Percentiles rank a stretch among this genome's conserved stretches.
These are phyloP conservation scores for Deinandra increscens DNA, from an alignment of 129 eudicot genomes.

Conservation along the genomic window DNA sequence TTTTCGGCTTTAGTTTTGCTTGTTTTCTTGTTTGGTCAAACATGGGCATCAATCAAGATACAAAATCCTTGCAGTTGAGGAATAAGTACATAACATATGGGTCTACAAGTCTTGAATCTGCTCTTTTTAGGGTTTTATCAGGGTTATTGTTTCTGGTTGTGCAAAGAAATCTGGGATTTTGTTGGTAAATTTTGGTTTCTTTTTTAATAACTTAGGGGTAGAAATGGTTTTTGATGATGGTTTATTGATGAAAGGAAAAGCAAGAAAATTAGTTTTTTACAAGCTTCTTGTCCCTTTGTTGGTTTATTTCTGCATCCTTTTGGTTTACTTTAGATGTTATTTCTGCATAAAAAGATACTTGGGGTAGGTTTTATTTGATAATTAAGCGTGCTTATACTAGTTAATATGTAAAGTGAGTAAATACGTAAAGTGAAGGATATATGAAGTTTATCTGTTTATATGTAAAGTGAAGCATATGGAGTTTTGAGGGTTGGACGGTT, in stretches of 20 bases:
- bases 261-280: constrained; percentile 32
- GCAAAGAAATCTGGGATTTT: constrained; percentile 47
- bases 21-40: constrained; percentile 29
- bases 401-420: no score
- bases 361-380: neutral
- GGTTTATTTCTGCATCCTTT: constrained; percentile 11
- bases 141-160: constrained; percentile 41
- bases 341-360: neutral
- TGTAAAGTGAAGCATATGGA: no score
- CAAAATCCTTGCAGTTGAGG: constrained; percentile 40
- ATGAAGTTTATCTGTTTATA: no score
- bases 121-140: constrained; percentile 30
- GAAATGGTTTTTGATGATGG: constrained; percentile 38
- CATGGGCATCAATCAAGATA: constrained; percentile 23
- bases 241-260: constrained; percentile 19
- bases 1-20: constrained; percentile 17
- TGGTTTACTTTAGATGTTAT: neutral
- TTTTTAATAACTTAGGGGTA: constrained; percentile 18
- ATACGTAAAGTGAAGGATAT: no score
- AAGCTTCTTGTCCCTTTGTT: constrained; percentile 17
- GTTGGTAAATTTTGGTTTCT: constrained; percentile 36
- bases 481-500: no score
- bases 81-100: constrained; percentile 51
- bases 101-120: constrained; percentile 20
- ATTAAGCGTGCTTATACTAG: neutral